Evolutionary conservation across 1,284 basidiomycete genomes (phyloP), one percentile per base, ranked within the genome.

Genomic region (Porodaedalea pini): DNA sequence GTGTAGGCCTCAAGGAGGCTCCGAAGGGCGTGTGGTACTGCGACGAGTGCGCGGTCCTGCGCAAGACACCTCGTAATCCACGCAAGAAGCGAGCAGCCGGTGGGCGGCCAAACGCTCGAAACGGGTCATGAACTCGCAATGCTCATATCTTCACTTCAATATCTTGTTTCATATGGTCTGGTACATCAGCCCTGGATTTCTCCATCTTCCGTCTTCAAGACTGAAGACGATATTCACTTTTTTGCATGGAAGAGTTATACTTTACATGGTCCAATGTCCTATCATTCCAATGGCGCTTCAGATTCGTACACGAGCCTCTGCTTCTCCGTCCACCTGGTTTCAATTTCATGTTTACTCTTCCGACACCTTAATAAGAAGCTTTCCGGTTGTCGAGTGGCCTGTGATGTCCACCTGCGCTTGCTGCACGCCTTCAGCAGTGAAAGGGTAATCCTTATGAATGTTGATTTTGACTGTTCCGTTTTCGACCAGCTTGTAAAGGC

Each of bases 11-110:
- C 54, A 76, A 79, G 15, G 78, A 78, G 10, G 79, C 85, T 8
- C 93, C 93, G 0, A 78, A 85, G 8, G 92, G 90, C 1, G 78
- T 78, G 21, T 96, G 94, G 93, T 90, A 82, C 68, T 96, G 93
- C 69, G 85, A 89, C 3, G 73, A 78, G 39, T 87, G 89, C 68
- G 75, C 71, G 54, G 71, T 68, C 17, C 85, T 80, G 67, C 78
- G 79, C 63, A 59, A 69, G 36, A 67, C 60, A 48, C 23, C 45
- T 27, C 69, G 72, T 15, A 61, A 65, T 6, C 61, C 69, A n/a
- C 67, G 71, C 49, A 73, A 67, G 59, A 72, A 69, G 47, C 69
- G 72, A 31, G 29, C 61, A 17, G 25, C 5, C 13, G 71, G 68
- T 15, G 70, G 71, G 34, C 65, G 69, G 29, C 17, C 17, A 17